Percentiles rank a stretch among this genome's conserved stretches.
phyloP scores from a whole-genome alignment of 495 filamentous ascomycete genomes.

The Bombardia bombarda region DNA sequence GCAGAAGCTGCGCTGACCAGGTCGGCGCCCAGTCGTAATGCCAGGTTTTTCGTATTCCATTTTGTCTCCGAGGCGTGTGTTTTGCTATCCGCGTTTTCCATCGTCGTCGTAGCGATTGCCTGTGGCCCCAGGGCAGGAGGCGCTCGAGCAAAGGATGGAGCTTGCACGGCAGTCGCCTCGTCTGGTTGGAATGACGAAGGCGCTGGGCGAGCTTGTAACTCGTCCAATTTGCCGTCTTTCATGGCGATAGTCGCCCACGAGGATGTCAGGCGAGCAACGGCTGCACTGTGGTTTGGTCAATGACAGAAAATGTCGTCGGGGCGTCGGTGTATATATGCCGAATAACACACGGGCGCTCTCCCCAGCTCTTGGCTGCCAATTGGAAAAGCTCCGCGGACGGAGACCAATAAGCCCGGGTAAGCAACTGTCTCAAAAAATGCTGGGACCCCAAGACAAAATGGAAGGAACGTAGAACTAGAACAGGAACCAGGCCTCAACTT shows the following conservation, averaged over 20 bases:
- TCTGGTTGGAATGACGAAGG: neutral
- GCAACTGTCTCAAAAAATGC: neutral
- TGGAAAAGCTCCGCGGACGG: neutral
- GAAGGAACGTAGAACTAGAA: neutral
- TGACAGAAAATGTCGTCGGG: neutral
- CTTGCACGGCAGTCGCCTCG: neutral
- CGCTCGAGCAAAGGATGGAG: neutral
- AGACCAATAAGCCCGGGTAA: too few relatives aligned
- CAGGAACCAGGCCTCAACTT: neutral
- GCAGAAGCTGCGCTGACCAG: slow-evolving; percentile 63
- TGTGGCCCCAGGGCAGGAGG: neutral
- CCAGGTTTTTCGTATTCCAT: slow-evolving; percentile 76
- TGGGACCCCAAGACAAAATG: neutral
- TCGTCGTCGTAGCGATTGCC: neutral
- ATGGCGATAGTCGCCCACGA: slow-evolving; percentile 3
- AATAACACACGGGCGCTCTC: too few relatives aligned
- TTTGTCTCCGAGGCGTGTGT: too few relatives aligned
- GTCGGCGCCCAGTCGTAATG: slow-evolving; percentile 64
- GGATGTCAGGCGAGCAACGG: neutral
- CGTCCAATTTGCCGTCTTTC: slow-evolving; percentile 4
- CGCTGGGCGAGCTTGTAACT: slow-evolving; percentile 1
- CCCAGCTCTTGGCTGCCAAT: too few relatives aligned
- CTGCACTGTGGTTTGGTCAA: neutral
- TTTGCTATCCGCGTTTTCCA: neutral
- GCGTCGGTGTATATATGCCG: too few relatives aligned